Evolutionary conservation across 225 moss, liverwort and hornwort species (phyloP).

Genomic region (Lunularia cruciata): DNA sequence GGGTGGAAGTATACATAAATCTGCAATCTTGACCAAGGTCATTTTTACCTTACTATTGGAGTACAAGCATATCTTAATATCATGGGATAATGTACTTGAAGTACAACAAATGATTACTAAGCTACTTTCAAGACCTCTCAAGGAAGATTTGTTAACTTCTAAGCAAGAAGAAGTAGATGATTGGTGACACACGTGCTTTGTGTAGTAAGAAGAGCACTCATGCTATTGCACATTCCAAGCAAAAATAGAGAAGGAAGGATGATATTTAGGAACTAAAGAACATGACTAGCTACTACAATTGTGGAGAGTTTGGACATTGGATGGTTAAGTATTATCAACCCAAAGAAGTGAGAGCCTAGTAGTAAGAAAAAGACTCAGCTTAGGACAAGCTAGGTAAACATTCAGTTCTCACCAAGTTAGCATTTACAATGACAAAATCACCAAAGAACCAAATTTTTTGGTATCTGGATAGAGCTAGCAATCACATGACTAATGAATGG

Average conservation of each 20-base stretch:
- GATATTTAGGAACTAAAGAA: no score
- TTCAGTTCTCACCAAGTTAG: no score
- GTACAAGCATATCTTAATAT: neutral
- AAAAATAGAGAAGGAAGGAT: no score
- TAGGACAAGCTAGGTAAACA: no score
- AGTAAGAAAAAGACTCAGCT: no score
- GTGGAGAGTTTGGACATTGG: no score
- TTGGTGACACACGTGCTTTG: neutral
- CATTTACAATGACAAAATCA: neutral
- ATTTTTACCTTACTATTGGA: neutral
- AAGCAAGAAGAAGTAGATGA: neutral
- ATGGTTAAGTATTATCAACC: neutral
- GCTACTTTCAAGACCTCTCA: neutral
- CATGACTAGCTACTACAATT: no score
- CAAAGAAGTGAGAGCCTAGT: slow-evolving; percentile 15
- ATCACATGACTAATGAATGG: no score
- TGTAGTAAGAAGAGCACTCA: neutral
- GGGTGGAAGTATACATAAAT: neutral
- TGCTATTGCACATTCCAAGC: no score
- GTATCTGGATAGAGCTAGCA: no score
- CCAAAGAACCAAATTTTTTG: no score
- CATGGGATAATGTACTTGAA: neutral
- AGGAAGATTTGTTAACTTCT: neutral
- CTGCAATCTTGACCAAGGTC: neutral
- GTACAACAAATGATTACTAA: neutral